A percentile compares a stretch with the other conserved stretches of the same genome.
These are phyloP conservation scores for Colletotrichum lupini DNA, from an alignment of 2,329 filamentous ascomycete genomes.

Conservation along the genomic window DNA sequence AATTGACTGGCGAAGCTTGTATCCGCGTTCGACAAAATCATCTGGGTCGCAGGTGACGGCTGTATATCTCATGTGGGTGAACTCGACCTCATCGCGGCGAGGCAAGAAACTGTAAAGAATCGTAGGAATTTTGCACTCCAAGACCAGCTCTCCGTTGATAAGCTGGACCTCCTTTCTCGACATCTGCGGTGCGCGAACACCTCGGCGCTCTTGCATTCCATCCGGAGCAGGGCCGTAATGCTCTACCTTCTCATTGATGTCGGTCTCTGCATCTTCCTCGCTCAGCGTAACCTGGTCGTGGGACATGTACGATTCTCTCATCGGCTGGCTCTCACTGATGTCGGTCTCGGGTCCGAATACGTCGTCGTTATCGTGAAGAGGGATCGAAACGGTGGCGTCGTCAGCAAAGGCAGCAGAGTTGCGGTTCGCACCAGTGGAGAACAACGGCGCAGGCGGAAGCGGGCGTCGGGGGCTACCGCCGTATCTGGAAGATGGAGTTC, in stretches of 20 bases:
- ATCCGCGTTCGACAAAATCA: constrained; percentile 88
- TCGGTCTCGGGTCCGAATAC: constrained; percentile 75
- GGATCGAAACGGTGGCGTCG: constrained; percentile 79
- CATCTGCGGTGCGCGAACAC: constrained; percentile 88
- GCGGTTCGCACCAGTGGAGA: constrained; percentile 65
- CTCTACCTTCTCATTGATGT: constrained; percentile 70
- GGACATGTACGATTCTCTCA: constrained; percentile 66
- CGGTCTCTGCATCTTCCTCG: constrained; percentile 50
- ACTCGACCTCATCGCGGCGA: constrained; percentile 91
- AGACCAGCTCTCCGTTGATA: constrained; percentile 96
- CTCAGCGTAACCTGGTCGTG: constrained; percentile 66
- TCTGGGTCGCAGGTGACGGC: constrained; percentile 98
- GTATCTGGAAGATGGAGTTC: constrained; percentile 90
- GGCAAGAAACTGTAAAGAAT: constrained; percentile 98
- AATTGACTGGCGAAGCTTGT: constrained; percentile 92
- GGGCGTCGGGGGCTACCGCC: constrained; percentile 88
- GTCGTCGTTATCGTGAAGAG: constrained; percentile 75
- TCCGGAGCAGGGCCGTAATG: constrained; percentile 90
- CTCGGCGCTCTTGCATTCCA: constrained; percentile 87
- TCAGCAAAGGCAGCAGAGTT: constrained; percentile 67
- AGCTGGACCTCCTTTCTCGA: constrained; percentile 93
- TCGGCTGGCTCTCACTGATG: constrained; percentile 62
- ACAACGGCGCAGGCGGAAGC: constrained; percentile 88
- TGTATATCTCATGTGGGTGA: constrained; percentile 98
- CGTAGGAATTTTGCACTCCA: constrained; percentile 99